Conservation (phyloP, 2,329 filamentous ascomycete genomes). For the Fusarium keratoplasticum region DNA sequence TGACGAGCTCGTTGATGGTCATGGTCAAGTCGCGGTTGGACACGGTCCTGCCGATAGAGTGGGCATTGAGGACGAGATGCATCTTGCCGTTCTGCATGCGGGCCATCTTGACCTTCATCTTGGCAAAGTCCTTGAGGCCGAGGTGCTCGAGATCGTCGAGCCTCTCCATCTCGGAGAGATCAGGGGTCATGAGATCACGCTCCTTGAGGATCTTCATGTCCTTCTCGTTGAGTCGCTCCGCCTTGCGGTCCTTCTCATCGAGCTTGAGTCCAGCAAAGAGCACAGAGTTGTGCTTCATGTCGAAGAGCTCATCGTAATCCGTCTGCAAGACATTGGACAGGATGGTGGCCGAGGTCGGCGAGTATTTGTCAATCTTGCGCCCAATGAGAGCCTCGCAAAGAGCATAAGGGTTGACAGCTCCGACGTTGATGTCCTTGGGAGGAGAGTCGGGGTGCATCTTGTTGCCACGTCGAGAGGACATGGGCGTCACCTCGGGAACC, state of each 20-base stretch:
- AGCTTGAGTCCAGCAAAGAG: constrained; percentile 57
- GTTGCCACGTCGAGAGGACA: constrained; percentile 5
- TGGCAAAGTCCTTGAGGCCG: constrained; percentile 52
- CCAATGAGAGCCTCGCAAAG: constrained; percentile 57
- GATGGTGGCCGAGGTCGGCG: constrained; percentile 49
- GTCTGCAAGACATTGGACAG: constrained; percentile 58
- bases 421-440: constrained; percentile 53
- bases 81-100: constrained; percentile 59
- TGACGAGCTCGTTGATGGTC: constrained; percentile 55
- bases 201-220: constrained; percentile 57
- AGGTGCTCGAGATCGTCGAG: constrained; percentile 55
- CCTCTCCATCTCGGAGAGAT: constrained; percentile 53
- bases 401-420: constrained; percentile 58
- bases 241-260: constrained; percentile 51
- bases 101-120: constrained; percentile 54
- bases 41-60: constrained; percentile 50
- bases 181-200: constrained; percentile 56
- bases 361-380: constrained; percentile 53
- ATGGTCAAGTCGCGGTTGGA: constrained; percentile 54
- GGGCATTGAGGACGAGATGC: constrained; percentile 52
- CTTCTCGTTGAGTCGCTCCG: constrained; percentile 52
- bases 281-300: constrained; percentile 57
- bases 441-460: constrained; percentile 48
- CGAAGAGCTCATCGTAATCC: constrained; percentile 61
- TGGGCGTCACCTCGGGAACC: constrained; percentile 42